Evolutionary conservation across 352 stramenopile genomes (phyloP).

Genomic region (Phytopythium sindhum): DNA sequence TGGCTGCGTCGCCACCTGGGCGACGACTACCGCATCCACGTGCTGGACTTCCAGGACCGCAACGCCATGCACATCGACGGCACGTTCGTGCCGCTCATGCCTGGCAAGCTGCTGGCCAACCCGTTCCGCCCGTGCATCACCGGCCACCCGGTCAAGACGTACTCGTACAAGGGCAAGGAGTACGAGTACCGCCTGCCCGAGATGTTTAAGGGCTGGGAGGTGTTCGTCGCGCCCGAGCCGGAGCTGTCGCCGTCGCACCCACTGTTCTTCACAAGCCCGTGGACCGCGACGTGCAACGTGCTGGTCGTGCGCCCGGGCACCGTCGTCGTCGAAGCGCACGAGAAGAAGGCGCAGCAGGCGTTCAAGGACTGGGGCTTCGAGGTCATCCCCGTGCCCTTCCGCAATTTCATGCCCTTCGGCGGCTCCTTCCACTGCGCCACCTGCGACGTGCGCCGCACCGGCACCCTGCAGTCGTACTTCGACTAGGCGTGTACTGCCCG

Average conservation of each 20-base stretch:
- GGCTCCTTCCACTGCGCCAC: constrained; percentile 90
- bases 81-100: constrained; percentile 85
- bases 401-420: constrained; percentile 89
- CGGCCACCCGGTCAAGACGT: constrained; percentile 79
- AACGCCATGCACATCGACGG: constrained; percentile 92
- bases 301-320: constrained; percentile 78
- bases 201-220: constrained; percentile 91
- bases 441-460: constrained; percentile 79
- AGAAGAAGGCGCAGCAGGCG: constrained; percentile 71
- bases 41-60: constrained; percentile 89
- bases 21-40: constrained; percentile 83
- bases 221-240: constrained; percentile 84
- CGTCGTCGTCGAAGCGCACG: constrained; percentile 83
- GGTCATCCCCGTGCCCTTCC: constrained; percentile 86
- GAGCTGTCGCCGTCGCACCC: constrained; percentile 76
- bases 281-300: constrained; percentile 90
- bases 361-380: constrained; percentile 90
- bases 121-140: constrained; percentile 87
- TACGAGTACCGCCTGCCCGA: constrained; percentile 86
- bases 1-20: constrained; percentile 86
- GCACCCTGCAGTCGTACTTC: constrained; percentile 87
- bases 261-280: constrained; percentile 89
- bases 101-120: constrained; percentile 85
- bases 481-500: constrained; percentile 33
- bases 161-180: constrained; percentile 86